Base-by-base conservation (phyloP, 495 filamentous ascomycete species). In the Annulohypoxylon stygium region DNA sequence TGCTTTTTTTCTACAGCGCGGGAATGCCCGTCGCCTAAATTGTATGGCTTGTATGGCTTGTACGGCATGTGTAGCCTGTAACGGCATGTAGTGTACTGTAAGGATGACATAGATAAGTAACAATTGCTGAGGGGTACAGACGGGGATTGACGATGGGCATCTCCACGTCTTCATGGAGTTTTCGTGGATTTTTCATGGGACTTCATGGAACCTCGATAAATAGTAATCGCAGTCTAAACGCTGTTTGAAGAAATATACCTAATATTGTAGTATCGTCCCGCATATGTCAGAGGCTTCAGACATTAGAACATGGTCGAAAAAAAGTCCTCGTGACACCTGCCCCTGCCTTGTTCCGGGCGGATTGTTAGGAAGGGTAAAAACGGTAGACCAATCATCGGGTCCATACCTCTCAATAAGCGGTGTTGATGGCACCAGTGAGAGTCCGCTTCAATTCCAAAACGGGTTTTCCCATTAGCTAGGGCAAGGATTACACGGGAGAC, bases 311-410 rank as follows among this genome's bases (percentile, higher is more conserved):
- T 68, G 69, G 60, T 69, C 73, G 14, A 75, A 75, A 75, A 64
- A 36, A 64, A 36, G 73, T 51, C 73, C 73, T 75, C 73, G 73
- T 75, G 73, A 75, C 73, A 68, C 69, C 20, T 65, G 73, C 69
- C 73, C 73, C 73, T 75, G 69, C 69, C 39, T 71, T 69, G 69
- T 69, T 73, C 61, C 65, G 65, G 65, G 73, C 64, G 65, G 58
- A 72, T 67, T 65, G 62, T 54, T 37, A 65, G 60, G 64, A 72
- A 75, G 69, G 64, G 59, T 70, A 72, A 66, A 75, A 57, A 16
- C 47, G 55, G 34, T 33, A 65, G 43, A 43, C 73, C 73, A 75
- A 75, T 75, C 73, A 75, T 57, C 16, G 65, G 45, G 54, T 34
- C 65, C 39, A 69, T 59, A 34, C 10, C 61, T 45, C 41, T 70